Evolutionary conservation across 495 filamentous ascomycete genomes (phyloP).

Genomic region (Penicillium riverlandense): DNA sequence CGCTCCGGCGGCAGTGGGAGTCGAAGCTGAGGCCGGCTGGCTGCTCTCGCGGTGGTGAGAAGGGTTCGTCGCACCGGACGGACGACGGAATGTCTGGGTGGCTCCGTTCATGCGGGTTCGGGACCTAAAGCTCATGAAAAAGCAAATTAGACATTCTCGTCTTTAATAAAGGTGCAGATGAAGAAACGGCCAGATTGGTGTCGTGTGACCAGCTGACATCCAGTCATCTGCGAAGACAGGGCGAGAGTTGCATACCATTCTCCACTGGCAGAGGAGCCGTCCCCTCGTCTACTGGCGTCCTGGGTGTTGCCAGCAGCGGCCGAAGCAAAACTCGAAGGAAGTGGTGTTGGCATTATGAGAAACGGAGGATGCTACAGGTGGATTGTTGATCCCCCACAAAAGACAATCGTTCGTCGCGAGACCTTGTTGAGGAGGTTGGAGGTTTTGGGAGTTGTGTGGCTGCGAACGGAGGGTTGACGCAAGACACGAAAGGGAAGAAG

Average conservation of each 20-base stretch:
- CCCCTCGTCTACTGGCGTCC: constrained; percentile 46
- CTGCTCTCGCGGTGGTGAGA: constrained; percentile 43
- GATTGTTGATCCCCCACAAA: constrained; percentile 15
- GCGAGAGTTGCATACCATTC: constrained; percentile 44
- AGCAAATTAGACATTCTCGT: constrained; percentile 13
- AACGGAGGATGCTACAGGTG: constrained; percentile 8
- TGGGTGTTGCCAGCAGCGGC: constrained; percentile 68
- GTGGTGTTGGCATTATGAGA: constrained; percentile 63
- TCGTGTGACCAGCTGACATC: too few species aligned
- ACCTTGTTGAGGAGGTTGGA: constrained; percentile 10
- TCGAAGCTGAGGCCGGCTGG: constrained; percentile 41
- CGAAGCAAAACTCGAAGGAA: constrained; percentile 78
- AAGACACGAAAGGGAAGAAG: constrained; percentile 14
- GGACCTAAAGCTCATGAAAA: constrained; percentile 38
- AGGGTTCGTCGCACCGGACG: constrained; percentile 62
- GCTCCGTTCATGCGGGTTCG: constrained; percentile 67
- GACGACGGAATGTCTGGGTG: constrained; percentile 79
- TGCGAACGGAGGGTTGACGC: constrained; percentile 19
- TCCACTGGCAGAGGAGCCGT: constrained; percentile 42
- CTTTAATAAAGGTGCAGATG: not conserved
- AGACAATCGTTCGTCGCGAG: constrained; percentile 20
- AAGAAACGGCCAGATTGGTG: too few species aligned
- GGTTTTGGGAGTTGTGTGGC: constrained; percentile 12
- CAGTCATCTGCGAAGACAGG: constrained; percentile 1
- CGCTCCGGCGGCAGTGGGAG: constrained; percentile 41